Evolutionary conservation across 31 red algal species (phyloP).

Genomic region (Endocladia muricata): DNA sequence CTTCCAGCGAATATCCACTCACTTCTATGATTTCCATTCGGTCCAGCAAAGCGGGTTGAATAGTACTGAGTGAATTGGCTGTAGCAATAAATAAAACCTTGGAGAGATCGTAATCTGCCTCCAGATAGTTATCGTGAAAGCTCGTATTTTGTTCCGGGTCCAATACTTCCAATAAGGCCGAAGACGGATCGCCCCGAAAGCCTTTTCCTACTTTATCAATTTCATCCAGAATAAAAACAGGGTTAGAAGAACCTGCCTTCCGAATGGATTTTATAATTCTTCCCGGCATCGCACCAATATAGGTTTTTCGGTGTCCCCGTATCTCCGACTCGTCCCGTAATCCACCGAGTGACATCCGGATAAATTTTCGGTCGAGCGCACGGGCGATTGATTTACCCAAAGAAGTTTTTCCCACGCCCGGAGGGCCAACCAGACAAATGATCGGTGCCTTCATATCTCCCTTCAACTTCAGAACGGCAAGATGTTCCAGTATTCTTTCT

Average conservation of each 20-base stretch:
- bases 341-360: conserved; percentile 94
- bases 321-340: conserved; percentile 95
- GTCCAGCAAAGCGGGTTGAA: conserved; percentile 85
- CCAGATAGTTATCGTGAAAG: conserved; percentile 97
- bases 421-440: conserved; percentile 86
- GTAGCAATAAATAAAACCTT: conserved; percentile 94
- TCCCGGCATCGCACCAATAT: conserved; percentile 98
- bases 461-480: conserved; percentile 70
- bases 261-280: conserved; percentile 92
- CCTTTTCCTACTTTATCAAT: conserved; percentile 97
- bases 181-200: conserved; percentile 81
- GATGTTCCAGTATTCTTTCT: conserved; percentile 90
- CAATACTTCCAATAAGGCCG: conserved; percentile 88
- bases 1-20: conserved; percentile 92
- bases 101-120: conserved; percentile 86
- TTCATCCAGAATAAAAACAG: conserved; percentile 96
- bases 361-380: conserved; percentile 89
- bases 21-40: conserved; percentile 92
- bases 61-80: conserved; percentile 86
- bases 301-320: conserved; percentile 95
- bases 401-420: conserved; percentile 95
- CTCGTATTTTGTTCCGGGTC: conserved; percentile 93
- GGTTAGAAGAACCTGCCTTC: conserved; percentile 82
- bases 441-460: conserved; percentile 86
- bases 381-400: conserved; percentile 82